phyloP scores from a whole-genome alignment of 2,329 filamentous ascomycete genomes.

The Phialophora expanda region DNA sequence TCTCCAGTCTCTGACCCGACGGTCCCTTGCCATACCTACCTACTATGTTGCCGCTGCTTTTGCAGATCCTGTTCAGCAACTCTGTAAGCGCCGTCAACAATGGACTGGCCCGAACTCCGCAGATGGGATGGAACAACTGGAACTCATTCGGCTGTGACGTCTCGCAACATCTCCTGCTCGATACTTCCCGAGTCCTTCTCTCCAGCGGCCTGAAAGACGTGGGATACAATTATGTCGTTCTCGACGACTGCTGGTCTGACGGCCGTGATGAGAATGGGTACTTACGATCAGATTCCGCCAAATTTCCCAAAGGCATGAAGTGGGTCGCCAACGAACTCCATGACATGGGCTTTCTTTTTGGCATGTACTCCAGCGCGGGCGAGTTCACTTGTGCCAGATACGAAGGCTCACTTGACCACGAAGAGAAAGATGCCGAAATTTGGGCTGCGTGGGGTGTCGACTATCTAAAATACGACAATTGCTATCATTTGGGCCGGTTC shows the following conservation, averaged over 20 bases:
- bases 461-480: constrained; percentile 58
- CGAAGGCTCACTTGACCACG: constrained; percentile 56
- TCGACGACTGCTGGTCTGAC: constrained; percentile 60
- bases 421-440: constrained; percentile 58
- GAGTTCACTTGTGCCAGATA: constrained; percentile 43
- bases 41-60: constrained; percentile 27
- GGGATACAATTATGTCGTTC: constrained; percentile 58
- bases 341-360: constrained; percentile 56
- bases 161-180: constrained; percentile 53
- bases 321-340: constrained; percentile 57
- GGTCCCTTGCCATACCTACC: not conserved
- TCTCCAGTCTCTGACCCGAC: not conserved
- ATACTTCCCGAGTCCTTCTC: constrained; percentile 54
- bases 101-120: constrained; percentile 51
- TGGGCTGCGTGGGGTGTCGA: constrained; percentile 60
- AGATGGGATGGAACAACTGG: constrained; percentile 55
- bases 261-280: constrained; percentile 53
- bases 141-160: constrained; percentile 58
- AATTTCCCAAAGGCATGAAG: constrained; percentile 57
- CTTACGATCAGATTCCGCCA: constrained; percentile 49
- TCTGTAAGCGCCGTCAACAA: constrained; percentile 45
- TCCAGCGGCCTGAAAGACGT: constrained; percentile 42
- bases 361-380: constrained; percentile 57
- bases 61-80: constrained; percentile 25
- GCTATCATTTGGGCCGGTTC: constrained; percentile 59